Evolutionary conservation across 345 rosid genomes (phyloP).

Genomic region (Gynandropsis gynandra): DNA sequence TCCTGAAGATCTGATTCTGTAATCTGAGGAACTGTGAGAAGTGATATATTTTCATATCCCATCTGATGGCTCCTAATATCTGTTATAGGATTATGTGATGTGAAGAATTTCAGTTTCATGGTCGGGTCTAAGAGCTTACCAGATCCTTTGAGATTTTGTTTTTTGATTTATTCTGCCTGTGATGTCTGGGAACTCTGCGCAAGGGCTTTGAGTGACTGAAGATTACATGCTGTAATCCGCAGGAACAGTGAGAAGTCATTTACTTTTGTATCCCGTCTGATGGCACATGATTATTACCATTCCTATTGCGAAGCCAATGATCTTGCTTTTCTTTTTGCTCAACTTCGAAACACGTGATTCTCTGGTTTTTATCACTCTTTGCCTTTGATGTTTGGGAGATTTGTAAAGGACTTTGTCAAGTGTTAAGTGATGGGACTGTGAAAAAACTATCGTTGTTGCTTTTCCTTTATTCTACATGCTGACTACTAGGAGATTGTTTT

Average conservation of each 20-base stretch:
- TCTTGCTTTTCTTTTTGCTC: too few relatives aligned
- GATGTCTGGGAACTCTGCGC: too few relatives aligned
- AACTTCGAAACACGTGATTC: too few relatives aligned
- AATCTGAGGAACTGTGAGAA: constrained; percentile 5
- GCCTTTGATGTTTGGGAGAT: background rate
- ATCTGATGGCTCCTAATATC: constrained; percentile 13
- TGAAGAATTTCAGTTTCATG: too few relatives aligned
- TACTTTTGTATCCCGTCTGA: background rate
- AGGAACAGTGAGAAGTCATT: background rate
- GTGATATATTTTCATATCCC: background rate
- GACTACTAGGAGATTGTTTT: background rate
- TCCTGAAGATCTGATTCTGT: background rate
- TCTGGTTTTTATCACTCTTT: background rate
- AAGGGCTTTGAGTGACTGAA: too few relatives aligned
- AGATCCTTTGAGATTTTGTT: too few relatives aligned
- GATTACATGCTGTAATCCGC: background rate
- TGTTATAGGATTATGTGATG: background rate
- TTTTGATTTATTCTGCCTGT: too few relatives aligned
- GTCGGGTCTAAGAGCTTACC: too few relatives aligned
- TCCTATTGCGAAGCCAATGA: too few relatives aligned
- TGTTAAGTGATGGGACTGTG: too few relatives aligned
- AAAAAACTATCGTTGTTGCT: too few relatives aligned
- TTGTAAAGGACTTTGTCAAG: background rate
- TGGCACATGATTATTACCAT: background rate
- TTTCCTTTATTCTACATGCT: background rate